Evolutionary conservation across 139 green algal genomes (phyloP).

Genomic region (Tetraselmis striata): DNA sequence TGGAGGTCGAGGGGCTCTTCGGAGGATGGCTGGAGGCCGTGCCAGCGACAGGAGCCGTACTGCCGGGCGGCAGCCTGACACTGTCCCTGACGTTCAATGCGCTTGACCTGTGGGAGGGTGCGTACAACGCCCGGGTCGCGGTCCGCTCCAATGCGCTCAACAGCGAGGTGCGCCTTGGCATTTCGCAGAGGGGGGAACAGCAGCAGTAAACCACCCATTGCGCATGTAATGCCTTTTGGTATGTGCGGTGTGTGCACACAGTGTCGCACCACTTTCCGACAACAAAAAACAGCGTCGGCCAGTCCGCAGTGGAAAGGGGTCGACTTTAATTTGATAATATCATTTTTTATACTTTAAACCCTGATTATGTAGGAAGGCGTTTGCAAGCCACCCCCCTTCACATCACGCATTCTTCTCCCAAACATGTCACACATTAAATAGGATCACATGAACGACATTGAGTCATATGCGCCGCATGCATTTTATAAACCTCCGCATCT

Average conservation of each 20-base stretch:
- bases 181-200: no score
- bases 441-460: neutral
- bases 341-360: neutral
- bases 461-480: neutral
- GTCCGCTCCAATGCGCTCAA: neutral
- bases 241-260: neutral
- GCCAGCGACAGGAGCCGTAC: neutral
- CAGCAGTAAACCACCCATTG: neutral
- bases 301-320: neutral
- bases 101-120: neutral
- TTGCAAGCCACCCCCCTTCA: no score
- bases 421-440: no score
- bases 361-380: neutral
- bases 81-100: neutral
- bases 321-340: neutral
- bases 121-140: neutral
- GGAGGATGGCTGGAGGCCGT: neutral
- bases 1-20: neutral
- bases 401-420: no score
- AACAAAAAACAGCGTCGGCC: no score
- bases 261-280: no score
- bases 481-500: no score
- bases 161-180: neutral
- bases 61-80: neutral
- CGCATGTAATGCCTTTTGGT: neutral